These are phyloP conservation scores for Schwanniomyces polymorphus DNA, from an alignment of 805 yeast species.

Conservation along the genomic window DNA sequence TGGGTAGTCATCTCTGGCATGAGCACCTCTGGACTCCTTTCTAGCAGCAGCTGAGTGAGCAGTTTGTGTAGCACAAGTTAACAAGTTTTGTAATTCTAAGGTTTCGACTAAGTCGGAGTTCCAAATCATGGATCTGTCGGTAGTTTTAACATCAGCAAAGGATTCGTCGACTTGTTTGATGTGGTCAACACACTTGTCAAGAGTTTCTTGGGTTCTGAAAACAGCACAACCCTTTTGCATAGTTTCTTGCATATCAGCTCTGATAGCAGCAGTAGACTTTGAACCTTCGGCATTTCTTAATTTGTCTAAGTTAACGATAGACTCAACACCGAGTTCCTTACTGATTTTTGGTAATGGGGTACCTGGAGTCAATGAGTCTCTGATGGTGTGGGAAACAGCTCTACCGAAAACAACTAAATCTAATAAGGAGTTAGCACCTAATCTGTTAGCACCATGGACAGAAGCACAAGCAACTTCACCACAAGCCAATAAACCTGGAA, in stretches of 20 bases:
- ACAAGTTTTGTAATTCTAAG: constrained; percentile 90
- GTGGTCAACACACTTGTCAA: constrained; percentile 86
- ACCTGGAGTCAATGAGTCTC: constrained; percentile 84
- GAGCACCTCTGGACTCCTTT: constrained; percentile 98
- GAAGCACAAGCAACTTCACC: constrained; percentile 99
- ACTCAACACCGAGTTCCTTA: constrained; percentile 83
- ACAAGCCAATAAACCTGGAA: constrained; percentile 93
- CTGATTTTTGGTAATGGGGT: constrained; percentile 81
- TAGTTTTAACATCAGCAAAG: constrained; percentile 75
- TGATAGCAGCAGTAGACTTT: constrained; percentile 80
- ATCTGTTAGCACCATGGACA: constrained; percentile 98
- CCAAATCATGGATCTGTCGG: constrained; percentile 98
- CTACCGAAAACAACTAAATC: constrained; percentile 98
- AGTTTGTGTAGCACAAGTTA: constrained; percentile 96
- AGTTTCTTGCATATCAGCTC: constrained; percentile 89
- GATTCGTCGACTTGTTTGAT: constrained; percentile 74
- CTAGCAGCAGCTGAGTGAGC: constrained; percentile 93
- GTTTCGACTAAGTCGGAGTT: constrained; percentile 96
- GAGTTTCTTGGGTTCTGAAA: constrained; percentile 88
- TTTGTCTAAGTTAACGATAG: constrained; percentile 86
- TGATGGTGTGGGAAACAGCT: constrained; percentile 92
- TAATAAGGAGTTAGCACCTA: constrained; percentile 96
- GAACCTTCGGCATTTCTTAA: constrained; percentile 85
- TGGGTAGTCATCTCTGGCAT: constrained; percentile 97
- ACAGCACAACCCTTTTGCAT: constrained; percentile 98